These are phyloP conservation scores for Diaporthe vaccinii DNA, from an alignment of 2,329 filamentous ascomycete genomes.

Conservation along the genomic window DNA sequence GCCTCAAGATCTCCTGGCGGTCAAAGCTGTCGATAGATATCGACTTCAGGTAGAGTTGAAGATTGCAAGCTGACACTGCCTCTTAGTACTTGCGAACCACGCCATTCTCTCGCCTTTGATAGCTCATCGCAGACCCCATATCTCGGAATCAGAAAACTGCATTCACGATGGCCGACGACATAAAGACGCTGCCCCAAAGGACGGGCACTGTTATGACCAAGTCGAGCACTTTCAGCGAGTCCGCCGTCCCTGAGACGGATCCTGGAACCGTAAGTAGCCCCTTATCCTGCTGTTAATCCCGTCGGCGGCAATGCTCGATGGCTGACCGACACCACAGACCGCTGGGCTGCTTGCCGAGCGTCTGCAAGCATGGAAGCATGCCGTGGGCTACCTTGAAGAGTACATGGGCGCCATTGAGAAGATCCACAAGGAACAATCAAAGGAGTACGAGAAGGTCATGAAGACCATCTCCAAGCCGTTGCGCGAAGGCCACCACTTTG, in stretches of 20 bases:
- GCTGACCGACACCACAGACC: slow-evolving; percentile 63
- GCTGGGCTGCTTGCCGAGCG: slow-evolving; percentile 88
- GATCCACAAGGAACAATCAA: slow-evolving; percentile 85
- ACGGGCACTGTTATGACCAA: slow-evolving; percentile 42
- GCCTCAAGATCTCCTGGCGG: background rate
- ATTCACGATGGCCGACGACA: slow-evolving; percentile 37
- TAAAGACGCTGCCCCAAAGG: slow-evolving; percentile 43
- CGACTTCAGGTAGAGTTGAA: slow-evolving; percentile 11
- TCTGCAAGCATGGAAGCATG: slow-evolving; percentile 95
- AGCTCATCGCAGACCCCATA: background rate
- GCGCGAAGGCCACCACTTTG: slow-evolving; percentile 92
- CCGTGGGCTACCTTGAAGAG: slow-evolving; percentile 90
- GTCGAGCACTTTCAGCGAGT: slow-evolving; percentile 63
- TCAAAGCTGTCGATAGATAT: background rate
- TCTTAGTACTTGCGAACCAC: background rate
- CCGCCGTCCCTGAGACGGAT: slow-evolving; percentile 70
- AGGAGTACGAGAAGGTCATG: slow-evolving; percentile 94
- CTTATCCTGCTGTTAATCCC: background rate
- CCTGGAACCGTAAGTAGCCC: slow-evolving; percentile 65
- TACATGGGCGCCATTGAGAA: slow-evolving; percentile 90
- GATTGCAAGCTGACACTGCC: background rate
- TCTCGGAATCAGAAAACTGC: slow-evolving; percentile 1
- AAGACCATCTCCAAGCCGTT: slow-evolving; percentile 93
- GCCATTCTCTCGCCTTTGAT: background rate
- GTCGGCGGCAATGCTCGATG: background rate